These are phyloP conservation scores for Populus tomentosa DNA, from an alignment of 441 rosid genomes.

Conservation along the genomic window DNA sequence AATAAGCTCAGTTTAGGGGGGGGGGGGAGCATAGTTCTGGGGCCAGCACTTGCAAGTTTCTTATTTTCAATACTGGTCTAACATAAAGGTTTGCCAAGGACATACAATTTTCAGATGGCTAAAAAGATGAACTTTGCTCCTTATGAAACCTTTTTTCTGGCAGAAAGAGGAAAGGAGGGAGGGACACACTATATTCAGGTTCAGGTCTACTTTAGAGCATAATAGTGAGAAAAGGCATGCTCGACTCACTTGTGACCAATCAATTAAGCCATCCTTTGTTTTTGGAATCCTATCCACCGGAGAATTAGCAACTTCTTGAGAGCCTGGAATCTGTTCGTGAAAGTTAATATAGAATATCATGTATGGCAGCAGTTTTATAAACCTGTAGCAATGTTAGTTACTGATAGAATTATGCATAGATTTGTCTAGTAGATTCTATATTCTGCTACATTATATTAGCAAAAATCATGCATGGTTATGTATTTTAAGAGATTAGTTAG, in stretches of 20 bases:
- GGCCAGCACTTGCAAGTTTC: background rate
- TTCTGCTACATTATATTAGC: background rate
- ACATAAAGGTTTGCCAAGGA: background rate
- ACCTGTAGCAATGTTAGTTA: background rate
- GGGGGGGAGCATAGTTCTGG: background rate
- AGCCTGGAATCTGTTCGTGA: conserved; percentile 66
- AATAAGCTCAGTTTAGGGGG: background rate
- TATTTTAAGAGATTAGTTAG: background rate
- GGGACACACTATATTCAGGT: background rate
- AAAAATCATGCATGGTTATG: background rate
- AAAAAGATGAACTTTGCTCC: background rate
- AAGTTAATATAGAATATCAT: background rate
- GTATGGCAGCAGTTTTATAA: background rate
- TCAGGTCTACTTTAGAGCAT: background rate
- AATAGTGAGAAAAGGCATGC: background rate
- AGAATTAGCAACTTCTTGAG: conserved; percentile 53
- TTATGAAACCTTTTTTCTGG: background rate
- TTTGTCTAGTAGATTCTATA: background rate
- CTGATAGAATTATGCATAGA: background rate
- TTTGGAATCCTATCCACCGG: conserved; percentile 64
- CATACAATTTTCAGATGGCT: background rate
- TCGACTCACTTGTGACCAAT: conserved; percentile 82
- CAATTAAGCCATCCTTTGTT: conserved; percentile 68
- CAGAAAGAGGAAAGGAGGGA: background rate
- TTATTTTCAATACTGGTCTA: background rate